Base-by-base conservation (phyloP, 495 filamentous ascomycete species). In the Trichoderma reesei region DNA sequence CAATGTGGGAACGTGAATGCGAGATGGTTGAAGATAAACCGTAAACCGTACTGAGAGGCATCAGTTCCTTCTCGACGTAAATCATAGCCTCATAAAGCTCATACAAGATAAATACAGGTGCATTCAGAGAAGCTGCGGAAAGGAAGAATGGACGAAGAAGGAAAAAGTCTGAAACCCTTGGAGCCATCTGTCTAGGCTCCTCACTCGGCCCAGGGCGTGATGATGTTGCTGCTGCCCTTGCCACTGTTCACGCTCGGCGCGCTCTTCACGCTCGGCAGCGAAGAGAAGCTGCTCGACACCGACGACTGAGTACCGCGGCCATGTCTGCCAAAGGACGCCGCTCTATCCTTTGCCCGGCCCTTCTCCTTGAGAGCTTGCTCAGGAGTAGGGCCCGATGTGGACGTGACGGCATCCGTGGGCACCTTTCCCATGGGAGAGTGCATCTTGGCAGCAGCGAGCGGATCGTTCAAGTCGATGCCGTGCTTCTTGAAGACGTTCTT, bases 371-470 rank as follows among this genome's bases (percentile, higher is more conserved):
- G 60, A 7, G 34, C 63, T n/a, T 78, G 70, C 64, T 79, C 76
- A 46, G 76, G 66, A 8, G 70, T 65, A 63, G 71, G 59, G 46
- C 74, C 69, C 13, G 64, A 70, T 14, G 68, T 63, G 10, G 73
- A 70, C 20, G 66, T 70, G 59, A 76, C 73, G 18, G 74, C 74
- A 46, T 74, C 69, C 14, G 33, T 60, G 36, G 76, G 75, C 10
- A 78, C 71, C 14, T 72, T 68, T 0, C 74, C 74, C 48, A 74
- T 68, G 1, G 77, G 72, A 31, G 73, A 64, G 46, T 74, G 69
- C 13, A 79, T 61, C 31, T 74, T 79, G 14, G 63, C 67, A 37
- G 67, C 71, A 20, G 71, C 69, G 33, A 70, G 59, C 31, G 67
- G 63, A 33, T 75, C 73, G 13, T 69, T 65, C 26, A 66, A 65